phyloP scores from a whole-genome alignment of 768 basidiomycete species.

The Lentinula sp. region DNA sequence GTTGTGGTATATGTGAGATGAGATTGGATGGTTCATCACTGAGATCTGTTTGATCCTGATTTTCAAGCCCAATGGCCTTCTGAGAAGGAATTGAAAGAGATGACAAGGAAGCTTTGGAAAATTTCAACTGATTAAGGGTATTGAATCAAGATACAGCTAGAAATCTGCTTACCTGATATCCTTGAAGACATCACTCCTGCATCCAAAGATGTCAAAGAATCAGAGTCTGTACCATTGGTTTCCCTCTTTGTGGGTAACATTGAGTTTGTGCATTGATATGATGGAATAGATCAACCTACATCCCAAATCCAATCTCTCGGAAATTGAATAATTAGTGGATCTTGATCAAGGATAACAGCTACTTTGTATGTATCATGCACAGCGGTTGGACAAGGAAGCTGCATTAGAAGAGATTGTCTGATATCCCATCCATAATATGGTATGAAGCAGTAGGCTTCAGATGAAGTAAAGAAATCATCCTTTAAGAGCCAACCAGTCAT shows the following conservation, averaged over 20 bases:
- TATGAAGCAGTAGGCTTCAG: background rate
- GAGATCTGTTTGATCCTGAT: no score
- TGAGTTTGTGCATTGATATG: background rate
- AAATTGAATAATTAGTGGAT: background rate
- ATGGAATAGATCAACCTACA: background rate
- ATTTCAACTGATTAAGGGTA: no score
- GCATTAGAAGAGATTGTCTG: background rate
- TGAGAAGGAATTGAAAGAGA: background rate
- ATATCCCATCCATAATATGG: background rate
- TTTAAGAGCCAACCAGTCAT: background rate
- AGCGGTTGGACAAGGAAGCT: background rate
- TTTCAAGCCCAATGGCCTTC: background rate
- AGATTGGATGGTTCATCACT: background rate
- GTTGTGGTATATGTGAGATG: no score
- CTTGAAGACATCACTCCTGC: background rate
- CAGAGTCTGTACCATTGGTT: no score
- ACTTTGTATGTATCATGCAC: background rate
- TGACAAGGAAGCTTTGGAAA: no score
- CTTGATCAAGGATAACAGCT: background rate
- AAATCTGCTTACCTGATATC: no score
- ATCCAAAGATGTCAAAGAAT: background rate
- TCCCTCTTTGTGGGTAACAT: background rate
- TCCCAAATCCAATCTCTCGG: background rate
- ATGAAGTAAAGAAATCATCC: background rate
- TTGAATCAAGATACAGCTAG: no score